Conservation (phyloP, 2,329 filamentous ascomycete species). For the Periconia macrospinosa region DNA sequence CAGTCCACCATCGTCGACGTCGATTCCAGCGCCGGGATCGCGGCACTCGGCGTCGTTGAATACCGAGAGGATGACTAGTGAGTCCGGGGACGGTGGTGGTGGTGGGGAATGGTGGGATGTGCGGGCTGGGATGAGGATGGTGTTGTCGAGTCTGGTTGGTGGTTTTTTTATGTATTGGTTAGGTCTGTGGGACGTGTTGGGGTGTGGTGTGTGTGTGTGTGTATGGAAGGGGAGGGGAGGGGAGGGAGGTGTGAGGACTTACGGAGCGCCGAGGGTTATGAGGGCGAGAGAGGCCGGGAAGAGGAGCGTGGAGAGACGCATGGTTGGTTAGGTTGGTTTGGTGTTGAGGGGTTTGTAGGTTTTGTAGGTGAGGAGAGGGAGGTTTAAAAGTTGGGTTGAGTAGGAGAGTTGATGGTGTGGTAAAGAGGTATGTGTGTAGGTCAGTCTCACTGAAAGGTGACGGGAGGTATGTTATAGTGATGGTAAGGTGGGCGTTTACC, state of each 20-base stretch:
- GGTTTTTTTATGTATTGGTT: neutral
- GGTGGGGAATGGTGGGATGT: neutral
- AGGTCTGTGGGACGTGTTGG: neutral
- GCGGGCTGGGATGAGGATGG: neutral
- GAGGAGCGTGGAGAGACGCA: slow-evolving; percentile 1
- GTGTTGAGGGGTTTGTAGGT: neutral
- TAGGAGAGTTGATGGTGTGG: neutral
- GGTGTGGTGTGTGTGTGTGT: too few species aligned
- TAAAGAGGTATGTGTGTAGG: neutral
- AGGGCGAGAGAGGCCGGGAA: neutral
- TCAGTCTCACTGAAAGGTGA: too few species aligned
- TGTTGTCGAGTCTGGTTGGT: neutral
- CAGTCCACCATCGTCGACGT: neutral
- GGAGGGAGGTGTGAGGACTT: neutral
- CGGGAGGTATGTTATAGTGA: too few species aligned
- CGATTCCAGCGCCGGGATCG: neutral
- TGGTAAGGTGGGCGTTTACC: too few species aligned
- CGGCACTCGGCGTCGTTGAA: neutral
- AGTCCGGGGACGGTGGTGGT: neutral
- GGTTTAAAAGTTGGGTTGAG: neutral
- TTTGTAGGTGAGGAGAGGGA: neutral
- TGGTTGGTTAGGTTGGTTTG: neutral
- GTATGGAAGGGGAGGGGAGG: too few species aligned
- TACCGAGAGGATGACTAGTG: neutral
- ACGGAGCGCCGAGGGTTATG: neutral